These are phyloP conservation scores for Lanmaoa pseudosensibilis DNA, from an alignment of 768 basidiomycete species.

Conservation along the genomic window DNA sequence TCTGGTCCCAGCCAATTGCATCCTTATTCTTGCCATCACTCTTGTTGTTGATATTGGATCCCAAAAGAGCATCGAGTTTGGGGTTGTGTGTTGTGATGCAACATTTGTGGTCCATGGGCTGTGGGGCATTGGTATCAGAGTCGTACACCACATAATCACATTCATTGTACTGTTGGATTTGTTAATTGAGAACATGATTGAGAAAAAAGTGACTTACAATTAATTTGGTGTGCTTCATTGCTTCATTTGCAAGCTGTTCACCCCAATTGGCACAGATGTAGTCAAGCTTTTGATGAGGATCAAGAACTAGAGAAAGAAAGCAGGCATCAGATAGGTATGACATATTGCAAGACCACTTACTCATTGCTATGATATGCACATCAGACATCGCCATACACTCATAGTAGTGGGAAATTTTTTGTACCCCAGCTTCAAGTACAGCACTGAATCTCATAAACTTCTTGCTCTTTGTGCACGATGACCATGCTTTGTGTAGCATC, in stretches of 20 bases:
- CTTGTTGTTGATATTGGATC: no score
- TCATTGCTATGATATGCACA: constrained; percentile 4
- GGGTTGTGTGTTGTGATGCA: no score
- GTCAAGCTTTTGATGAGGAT: constrained; percentile 8
- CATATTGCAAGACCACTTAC: constrained; percentile 1
- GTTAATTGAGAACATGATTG: no score
- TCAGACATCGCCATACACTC: background rate
- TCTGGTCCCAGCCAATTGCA: no score
- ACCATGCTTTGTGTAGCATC: constrained; percentile 7
- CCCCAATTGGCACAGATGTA: constrained; percentile 1
- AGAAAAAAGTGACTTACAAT: constrained; percentile 1
- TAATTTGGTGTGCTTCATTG: background rate
- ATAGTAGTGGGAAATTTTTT: constrained; percentile 6
- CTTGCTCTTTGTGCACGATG: background rate
- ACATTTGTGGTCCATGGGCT: no score
- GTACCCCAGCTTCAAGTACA: background rate
- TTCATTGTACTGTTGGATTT: no score
- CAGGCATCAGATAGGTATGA: background rate
- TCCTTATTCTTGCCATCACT: no score
- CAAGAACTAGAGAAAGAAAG: background rate
- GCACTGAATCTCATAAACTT: background rate
- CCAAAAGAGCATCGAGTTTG: no score
- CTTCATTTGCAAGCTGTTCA: background rate
- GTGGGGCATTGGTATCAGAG: no score
- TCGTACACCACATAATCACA: no score